Base-by-base conservation (phyloP, 345 rosid species). In the Anastatica hierochuntica region DNA sequence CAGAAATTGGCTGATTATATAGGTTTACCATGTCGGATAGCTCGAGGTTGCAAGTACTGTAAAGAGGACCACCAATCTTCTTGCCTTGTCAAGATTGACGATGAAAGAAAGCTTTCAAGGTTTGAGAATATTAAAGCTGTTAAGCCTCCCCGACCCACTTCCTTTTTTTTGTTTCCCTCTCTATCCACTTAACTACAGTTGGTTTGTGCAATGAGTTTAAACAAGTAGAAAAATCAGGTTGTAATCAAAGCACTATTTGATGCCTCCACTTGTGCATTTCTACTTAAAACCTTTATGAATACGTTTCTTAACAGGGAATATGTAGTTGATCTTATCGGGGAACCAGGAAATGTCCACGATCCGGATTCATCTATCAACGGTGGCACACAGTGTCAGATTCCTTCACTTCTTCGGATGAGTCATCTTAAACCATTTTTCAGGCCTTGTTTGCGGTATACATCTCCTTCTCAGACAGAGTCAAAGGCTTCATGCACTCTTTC, bases 11-110 rank as follows among this genome's bases (percentile, higher is more conserved):
- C 98, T 16, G 98, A 90, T 59, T 73, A 52, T 66, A 79, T 90
- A 53, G 98, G 98, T 37, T 78, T 90, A 72, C 98, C 98, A 12
- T 90, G 98, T 67, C 84, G 98, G 73, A 90, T 90, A 47, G 98
- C 98, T 71, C 77, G 77, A 53, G 98, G 98, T 49, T 90, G 98
- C 84, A 84, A 56, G 66, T 87, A 84, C 49, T 90, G 98, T 67
- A 76, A 66, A 19, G 79, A 84, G 59, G 85, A 82, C 14, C 94
- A 90, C 69, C 77, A 76, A 19, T 87, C 98, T 14, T 90, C 92
- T 56, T 90, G 98, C 79, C 89, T 90, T 37, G 92, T 90, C 62
- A 87, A 79, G 72, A 84, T 90, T 62, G 83, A 74, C 49, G 95
- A 82, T 78, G 95, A 79, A 39, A 74, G 63, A 56, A 77, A 72